phyloP scores from a whole-genome alignment of 495 filamentous ascomycete species.

The Tuber borchii region DNA sequence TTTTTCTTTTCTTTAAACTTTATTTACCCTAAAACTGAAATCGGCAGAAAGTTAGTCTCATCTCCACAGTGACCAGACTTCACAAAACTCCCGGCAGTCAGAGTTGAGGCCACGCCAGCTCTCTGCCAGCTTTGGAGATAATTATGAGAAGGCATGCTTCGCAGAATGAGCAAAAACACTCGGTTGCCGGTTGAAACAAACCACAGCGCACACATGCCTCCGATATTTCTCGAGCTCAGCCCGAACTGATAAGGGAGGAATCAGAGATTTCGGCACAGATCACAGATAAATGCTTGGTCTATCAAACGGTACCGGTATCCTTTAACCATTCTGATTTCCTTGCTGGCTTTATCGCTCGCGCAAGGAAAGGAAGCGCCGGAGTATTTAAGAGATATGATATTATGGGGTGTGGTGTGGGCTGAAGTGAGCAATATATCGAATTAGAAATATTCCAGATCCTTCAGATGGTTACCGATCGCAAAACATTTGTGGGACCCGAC shows the following conservation, averaged over 20 bases:
- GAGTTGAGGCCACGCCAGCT: neutral
- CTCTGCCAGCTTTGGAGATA: neutral
- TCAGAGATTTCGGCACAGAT: constrained; percentile 3
- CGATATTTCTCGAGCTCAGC: neutral
- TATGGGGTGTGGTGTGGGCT: neutral
- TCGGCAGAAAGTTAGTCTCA: neutral
- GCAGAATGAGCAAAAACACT: neutral
- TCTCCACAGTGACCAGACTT: neutral
- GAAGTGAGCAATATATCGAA: constrained; percentile 4
- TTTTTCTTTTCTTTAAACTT: neutral
- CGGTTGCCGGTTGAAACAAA: neutral
- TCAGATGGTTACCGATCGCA: constrained; percentile 1
- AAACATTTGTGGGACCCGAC: neutral
- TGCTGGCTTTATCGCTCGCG: neutral
- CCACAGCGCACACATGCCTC: constrained; percentile 1
- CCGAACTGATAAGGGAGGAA: constrained; percentile 5
- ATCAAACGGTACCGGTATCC: neutral
- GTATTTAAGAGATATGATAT: neutral
- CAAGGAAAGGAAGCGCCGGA: neutral
- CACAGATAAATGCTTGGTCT: neutral
- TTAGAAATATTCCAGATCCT: constrained; percentile 5
- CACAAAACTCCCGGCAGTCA: neutral
- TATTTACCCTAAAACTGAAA: neutral
- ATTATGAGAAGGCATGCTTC: neutral
- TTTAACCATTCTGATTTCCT: neutral